These are phyloP conservation scores for Botrytis aclada DNA, from an alignment of 2,329 filamentous ascomycete genomes.

Conservation along the genomic window DNA sequence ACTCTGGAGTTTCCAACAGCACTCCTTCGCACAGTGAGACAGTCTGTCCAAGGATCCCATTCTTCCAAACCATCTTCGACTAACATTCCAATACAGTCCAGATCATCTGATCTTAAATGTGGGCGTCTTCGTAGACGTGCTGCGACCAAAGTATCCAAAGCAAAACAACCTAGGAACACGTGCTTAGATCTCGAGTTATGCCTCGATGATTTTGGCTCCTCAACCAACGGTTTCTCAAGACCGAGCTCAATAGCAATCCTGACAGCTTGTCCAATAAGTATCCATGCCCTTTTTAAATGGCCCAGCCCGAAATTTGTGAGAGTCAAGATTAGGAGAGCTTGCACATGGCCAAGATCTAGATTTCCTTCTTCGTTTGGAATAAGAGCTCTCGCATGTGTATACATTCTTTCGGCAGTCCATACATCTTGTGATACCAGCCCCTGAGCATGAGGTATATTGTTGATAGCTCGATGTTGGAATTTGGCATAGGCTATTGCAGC, in stretches of 20 bases:
- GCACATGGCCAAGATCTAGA: constrained; percentile 51
- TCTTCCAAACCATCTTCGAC: constrained; percentile 68
- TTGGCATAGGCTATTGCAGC: constrained; percentile 56
- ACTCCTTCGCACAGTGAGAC: constrained; percentile 40
- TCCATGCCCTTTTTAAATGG: constrained; percentile 57
- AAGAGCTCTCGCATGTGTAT: constrained; percentile 48
- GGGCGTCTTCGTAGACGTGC: constrained; percentile 49
- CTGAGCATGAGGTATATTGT: constrained; percentile 32
- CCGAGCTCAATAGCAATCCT: constrained; percentile 49
- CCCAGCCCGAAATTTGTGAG: constrained; percentile 60
- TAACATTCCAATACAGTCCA: constrained; percentile 47
- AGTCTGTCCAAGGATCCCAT: constrained; percentile 69
- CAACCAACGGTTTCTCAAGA: constrained; percentile 37
- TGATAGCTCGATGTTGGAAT: constrained; percentile 44
- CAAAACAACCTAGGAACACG: constrained; percentile 56
- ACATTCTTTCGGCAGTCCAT: constrained; percentile 44
- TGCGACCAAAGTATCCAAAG: constrained; percentile 59
- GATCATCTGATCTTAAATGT: constrained; percentile 48
- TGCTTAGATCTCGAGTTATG: constrained; percentile 40
- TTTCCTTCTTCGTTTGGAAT: constrained; percentile 49
- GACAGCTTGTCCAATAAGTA: constrained; percentile 62
- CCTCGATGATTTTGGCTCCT: constrained; percentile 27
- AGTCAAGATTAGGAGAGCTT: constrained; percentile 56
- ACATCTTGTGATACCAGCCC: constrained; percentile 27
- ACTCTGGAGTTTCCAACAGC: constrained; percentile 28